Percentiles rank a stretch among this genome's conserved stretches.
phyloP scores from a whole-genome alignment of 2,329 filamentous ascomycete species.

The Neurospora crassa region DNA sequence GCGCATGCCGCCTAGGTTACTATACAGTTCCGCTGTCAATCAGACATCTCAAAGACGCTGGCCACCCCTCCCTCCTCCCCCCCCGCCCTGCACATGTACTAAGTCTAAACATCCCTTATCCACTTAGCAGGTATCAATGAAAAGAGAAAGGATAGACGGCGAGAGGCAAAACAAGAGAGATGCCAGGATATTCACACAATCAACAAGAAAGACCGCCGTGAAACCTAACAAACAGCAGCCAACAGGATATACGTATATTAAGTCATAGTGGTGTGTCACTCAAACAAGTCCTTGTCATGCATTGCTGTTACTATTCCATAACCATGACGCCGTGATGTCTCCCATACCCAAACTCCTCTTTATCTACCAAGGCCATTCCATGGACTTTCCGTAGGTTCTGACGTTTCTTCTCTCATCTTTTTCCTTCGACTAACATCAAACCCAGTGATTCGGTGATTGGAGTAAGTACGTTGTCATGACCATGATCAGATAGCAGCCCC shows the following conservation, averaged over 20 bases:
- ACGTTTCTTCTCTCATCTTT: background rate
- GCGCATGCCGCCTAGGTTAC: background rate
- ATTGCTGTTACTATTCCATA: background rate
- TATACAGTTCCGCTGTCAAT: background rate
- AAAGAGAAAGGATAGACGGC: background rate
- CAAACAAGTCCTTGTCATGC: background rate
- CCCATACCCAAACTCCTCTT: background rate
- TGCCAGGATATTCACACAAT: background rate
- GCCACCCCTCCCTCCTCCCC: too few species aligned
- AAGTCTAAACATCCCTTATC: background rate
- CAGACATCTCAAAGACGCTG: background rate
- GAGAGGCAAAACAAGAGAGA: too few species aligned
- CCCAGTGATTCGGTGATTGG: background rate
- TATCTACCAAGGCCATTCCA: background rate
- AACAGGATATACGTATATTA: background rate
- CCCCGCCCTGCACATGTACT: background rate
- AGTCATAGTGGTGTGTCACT: background rate
- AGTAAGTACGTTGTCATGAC: background rate
- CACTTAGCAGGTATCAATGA: background rate
- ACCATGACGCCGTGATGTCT: background rate
- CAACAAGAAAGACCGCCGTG: background rate
- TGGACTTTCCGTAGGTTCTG: background rate
- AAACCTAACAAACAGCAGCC: background rate
- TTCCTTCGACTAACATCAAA: background rate
- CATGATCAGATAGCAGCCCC: background rate